Base-by-base conservation (phyloP, 2,329 filamentous ascomycete species). In the Monosporascus sp. region DNA sequence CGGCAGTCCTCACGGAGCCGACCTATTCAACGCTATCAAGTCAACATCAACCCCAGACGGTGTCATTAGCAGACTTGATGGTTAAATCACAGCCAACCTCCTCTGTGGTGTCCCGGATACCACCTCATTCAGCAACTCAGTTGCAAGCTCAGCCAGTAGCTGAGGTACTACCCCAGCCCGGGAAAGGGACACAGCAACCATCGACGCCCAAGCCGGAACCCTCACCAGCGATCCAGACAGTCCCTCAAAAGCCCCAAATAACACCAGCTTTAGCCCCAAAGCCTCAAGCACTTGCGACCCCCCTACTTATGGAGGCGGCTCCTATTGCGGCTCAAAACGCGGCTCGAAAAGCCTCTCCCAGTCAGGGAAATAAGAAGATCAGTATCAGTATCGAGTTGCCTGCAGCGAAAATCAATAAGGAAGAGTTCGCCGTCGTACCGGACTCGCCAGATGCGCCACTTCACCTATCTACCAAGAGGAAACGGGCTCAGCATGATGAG, bases 381-480 rank as follows among this genome's bases (percentile, higher is more conserved):
- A 60, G 56, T 1, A 74, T 83, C 48, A 71, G 71, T 20, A 75
- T 82, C n/a, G 78, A 83, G 57, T 64, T 83, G 1, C 62, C 65
- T 2, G 63, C 63, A 9, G 56, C 69, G 1, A 69, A 61, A 14
- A 75, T 82, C 54, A 77, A 80, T 54, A 77, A 72, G 51, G 72
- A 76, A n/a, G 79, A 84, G 47, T 83, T 80, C 55, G 56, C 75
- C 2, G 72, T 78, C 14, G 70, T 81, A 3, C 64, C 72, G 2
- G 75, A 79, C 54, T 67, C 71, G 2, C 70, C 74, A 1, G 74
- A 80, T 54, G 72, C 75, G 18, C 76, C 78, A 1, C 59, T 68
- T 15, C 71, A 76, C 52, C 59, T 82, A 22, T 81, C 81, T 5
- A 64, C 64, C 31, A 76, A 80, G 58, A 86, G 78, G 52, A 84